A percentile compares a stretch with the other conserved stretches of the same genome.
These are phyloP conservation scores for Puya raimondii DNA, from an alignment of 176 grass and related monocot species.

Conservation along the genomic window DNA sequence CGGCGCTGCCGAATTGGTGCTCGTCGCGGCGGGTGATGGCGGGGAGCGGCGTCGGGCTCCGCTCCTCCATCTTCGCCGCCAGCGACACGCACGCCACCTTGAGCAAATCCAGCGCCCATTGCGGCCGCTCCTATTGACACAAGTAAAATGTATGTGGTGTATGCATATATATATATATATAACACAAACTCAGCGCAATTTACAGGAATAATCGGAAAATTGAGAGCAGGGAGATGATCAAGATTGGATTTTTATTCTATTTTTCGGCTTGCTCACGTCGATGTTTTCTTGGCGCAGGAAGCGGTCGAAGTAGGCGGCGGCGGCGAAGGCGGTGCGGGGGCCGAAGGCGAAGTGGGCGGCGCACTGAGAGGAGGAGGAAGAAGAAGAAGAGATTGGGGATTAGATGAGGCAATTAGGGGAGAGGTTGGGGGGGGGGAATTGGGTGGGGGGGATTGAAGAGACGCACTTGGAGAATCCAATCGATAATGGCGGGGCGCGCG, in stretches of 20 bases:
- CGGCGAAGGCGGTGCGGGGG: slow-evolving; percentile 62
- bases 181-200: slow-evolving; percentile 6
- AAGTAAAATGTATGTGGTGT: too few species aligned
- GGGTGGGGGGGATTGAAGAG: not conserved
- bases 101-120: slow-evolving; percentile 65
- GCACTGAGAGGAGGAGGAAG: slow-evolving; percentile 20
- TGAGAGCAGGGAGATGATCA: not conserved
- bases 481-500: slow-evolving; percentile 41
- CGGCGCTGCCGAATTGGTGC: slow-evolving; percentile 25
- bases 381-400: not conserved
- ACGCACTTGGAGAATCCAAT: slow-evolving; percentile 61
- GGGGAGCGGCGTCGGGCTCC: slow-evolving; percentile 32
- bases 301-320: slow-evolving; percentile 78
- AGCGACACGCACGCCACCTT: slow-evolving; percentile 72
- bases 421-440: not conserved
- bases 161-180: slow-evolving; percentile 1
- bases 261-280: slow-evolving; percentile 23
- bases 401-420: too few species aligned
- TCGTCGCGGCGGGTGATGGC: slow-evolving; percentile 38
- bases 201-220: not conserved
- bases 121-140: not conserved
- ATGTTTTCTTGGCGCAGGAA: slow-evolving; percentile 45
- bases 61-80: slow-evolving; percentile 85
- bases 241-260: not conserved
- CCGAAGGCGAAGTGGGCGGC: slow-evolving; percentile 40